Evolutionary conservation across 202 grass and related monocot species (phyloP).

Genomic region (Panicum hallii): DNA sequence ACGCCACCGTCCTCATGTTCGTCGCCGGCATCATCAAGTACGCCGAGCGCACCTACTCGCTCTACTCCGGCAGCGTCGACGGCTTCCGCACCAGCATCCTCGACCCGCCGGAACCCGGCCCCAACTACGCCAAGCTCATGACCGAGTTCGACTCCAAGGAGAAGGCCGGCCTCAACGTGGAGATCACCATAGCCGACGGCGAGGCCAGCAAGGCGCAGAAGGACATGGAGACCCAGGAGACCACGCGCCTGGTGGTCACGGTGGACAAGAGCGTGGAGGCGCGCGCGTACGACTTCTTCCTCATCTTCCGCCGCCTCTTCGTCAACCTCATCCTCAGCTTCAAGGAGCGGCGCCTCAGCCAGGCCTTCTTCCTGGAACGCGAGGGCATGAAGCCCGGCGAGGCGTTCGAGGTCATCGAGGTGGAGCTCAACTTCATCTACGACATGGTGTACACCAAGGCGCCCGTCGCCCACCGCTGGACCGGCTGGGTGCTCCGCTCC

Average conservation of each 20-base stretch:
- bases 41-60: conserved; percentile 61
- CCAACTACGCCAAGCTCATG: conserved; percentile 77
- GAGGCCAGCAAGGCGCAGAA: not conserved
- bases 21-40: conserved; percentile 61
- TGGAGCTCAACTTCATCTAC: conserved; percentile 68
- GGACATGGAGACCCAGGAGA: not conserved
- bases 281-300: conserved; percentile 29
- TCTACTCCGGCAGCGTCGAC: conserved; percentile 52
- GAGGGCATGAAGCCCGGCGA: fast-evolving
- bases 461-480: not conserved
- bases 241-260: fast-evolving
- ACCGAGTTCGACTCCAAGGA: conserved; percentile 41
- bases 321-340: conserved; percentile 59
- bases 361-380: conserved; percentile 34
- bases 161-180: conserved; percentile 31
- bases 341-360: conserved; percentile 47
- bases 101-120: conserved; percentile 17
- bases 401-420: conserved; percentile 59
- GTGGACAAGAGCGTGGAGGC: not conserved
- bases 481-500: conserved; percentile 17
- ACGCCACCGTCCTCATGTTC: conserved; percentile 54
- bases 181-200: conserved; percentile 23
- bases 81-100: conserved; percentile 47
- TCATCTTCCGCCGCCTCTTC: conserved; percentile 46
- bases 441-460: conserved; percentile 66